Conservation (phyloP, 2,329 filamentous ascomycete species). For the Fusarium graminum region DNA sequence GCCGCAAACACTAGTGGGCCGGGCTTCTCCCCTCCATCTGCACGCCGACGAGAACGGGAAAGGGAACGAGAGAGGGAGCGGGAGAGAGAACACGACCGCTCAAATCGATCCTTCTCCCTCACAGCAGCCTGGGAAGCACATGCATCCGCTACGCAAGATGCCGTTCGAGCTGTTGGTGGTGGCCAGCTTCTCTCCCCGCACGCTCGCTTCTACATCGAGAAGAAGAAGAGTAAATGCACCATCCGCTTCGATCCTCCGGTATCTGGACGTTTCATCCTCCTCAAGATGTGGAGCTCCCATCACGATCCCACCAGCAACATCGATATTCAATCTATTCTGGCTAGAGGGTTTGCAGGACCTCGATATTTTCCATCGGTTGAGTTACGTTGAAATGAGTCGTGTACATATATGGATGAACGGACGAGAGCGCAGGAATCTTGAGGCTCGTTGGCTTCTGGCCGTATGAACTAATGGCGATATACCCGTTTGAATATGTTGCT, state of each 20-base stretch:
- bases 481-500: slow-evolving; percentile 11
- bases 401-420: neutral
- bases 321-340: slow-evolving; percentile 88
- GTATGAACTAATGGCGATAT: slow-evolving; percentile 20
- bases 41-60: slow-evolving; percentile 35
- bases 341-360: slow-evolving; percentile 86
- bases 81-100: slow-evolving; percentile 35
- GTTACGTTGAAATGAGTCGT: slow-evolving; percentile 59
- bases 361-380: slow-evolving; percentile 82
- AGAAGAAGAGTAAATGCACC: slow-evolving; percentile 85
- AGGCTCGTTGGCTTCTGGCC: slow-evolving; percentile 1
- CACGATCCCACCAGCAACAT: slow-evolving; percentile 77
- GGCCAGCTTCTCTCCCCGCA: slow-evolving; percentile 77
- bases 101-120: slow-evolving; percentile 45
- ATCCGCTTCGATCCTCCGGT: slow-evolving; percentile 87
- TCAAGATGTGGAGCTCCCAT: slow-evolving; percentile 90
- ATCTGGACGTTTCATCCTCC: slow-evolving; percentile 83
- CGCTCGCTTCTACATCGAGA: slow-evolving; percentile 86
- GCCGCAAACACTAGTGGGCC: slow-evolving; percentile 28
- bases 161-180: slow-evolving; percentile 67
- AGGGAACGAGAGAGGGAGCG: slow-evolving; percentile 36
- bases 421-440: neutral
- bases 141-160: slow-evolving; percentile 68
- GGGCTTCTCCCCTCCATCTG: slow-evolving; percentile 32
- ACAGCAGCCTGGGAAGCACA: slow-evolving; percentile 60